These are phyloP conservation scores for Cucurbita maxima DNA, from an alignment of 306 rosid species.

Conservation along the genomic window DNA sequence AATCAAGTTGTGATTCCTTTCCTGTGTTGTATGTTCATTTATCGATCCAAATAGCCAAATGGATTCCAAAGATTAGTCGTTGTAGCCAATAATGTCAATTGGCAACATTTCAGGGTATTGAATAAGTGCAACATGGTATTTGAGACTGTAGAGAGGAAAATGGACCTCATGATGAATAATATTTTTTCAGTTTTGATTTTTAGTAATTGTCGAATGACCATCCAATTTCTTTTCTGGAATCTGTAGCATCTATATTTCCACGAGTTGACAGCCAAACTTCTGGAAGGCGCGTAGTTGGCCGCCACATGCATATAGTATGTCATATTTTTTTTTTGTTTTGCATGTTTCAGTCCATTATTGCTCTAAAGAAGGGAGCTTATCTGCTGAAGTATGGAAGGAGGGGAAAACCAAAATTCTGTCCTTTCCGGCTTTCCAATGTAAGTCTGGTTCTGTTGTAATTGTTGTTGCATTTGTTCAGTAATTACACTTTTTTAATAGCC, in stretches of 20 bases:
- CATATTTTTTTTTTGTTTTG: conserved; percentile 13
- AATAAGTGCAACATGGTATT: neutral
- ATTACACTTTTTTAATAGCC: neutral
- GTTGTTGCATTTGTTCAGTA: neutral
- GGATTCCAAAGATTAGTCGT: neutral
- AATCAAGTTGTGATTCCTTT: neutral
- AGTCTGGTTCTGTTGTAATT: conserved; percentile 17
- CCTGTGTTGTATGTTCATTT: neutral
- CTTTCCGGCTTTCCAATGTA: conserved; percentile 93
- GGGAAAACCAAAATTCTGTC: conserved; percentile 95
- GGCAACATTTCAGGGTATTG: neutral
- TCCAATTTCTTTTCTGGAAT: neutral
- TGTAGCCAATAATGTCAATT: neutral
- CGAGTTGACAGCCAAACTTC: neutral
- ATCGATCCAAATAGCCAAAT: neutral
- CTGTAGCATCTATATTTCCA: neutral
- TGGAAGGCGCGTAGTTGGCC: neutral
- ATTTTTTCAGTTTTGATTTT: neutral
- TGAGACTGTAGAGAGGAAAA: neutral
- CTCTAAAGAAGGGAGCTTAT: conserved; percentile 90
- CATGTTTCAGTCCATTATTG: conserved; percentile 74
- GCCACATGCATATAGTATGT: neutral
- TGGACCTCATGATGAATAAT: neutral
- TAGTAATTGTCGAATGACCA: neutral
- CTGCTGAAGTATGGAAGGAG: conserved; percentile 97